Evolutionary conservation across 768 basidiomycete genomes (phyloP), one percentile per base, ranked within the genome.

Genomic region (Lentinula guzmanii): DNA sequence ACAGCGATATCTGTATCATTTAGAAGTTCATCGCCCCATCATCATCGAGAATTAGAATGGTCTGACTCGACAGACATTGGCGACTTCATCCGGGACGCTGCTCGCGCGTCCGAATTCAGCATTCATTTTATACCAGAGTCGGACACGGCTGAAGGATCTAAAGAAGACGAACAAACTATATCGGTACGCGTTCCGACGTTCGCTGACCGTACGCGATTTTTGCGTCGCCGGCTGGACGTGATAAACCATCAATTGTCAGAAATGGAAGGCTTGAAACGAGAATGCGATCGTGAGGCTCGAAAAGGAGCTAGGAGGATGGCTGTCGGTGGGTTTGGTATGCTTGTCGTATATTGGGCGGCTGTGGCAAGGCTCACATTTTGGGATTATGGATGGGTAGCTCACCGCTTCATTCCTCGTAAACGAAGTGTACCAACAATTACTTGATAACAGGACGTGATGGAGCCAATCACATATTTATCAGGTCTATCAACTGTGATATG

Each of bases 401-500:
- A 13, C 33, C 18, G 11, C 31, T 34, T 18, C 39, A 34, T n/a
- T 58, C 43, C 24, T 56, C 9, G 54, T 46, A 16, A 10, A 39
- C 18, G n/a, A n/a, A 24, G 10, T 16, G 8, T 52, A 37, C n/a
- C 48, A 4, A 11, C 4, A 5, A 13, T 9, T 10, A 45, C 16
- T 10, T 4, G 28, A 13, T 68, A 65, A 35, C 79, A 81, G 82
- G 86, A 87, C 64, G 70, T 86, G 4, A 88, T 88, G 85, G 86
- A 89, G 67, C 87, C 87, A 0, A 77, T 87, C 45, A 88, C 84
- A 3, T 86, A 86, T 68, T 73, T 87, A n/a, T 85, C 83, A 15
- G 84, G 84, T 4, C 70, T 87, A 6, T 81, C 82, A 0, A 85
- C 78, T 7, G 84, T 87, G 60, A 79, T 86, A 42, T 76, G 80